These are phyloP conservation scores for Wickerhamiella qilinensis DNA, from an alignment of 805 yeast genomes.

Conservation along the genomic window DNA sequence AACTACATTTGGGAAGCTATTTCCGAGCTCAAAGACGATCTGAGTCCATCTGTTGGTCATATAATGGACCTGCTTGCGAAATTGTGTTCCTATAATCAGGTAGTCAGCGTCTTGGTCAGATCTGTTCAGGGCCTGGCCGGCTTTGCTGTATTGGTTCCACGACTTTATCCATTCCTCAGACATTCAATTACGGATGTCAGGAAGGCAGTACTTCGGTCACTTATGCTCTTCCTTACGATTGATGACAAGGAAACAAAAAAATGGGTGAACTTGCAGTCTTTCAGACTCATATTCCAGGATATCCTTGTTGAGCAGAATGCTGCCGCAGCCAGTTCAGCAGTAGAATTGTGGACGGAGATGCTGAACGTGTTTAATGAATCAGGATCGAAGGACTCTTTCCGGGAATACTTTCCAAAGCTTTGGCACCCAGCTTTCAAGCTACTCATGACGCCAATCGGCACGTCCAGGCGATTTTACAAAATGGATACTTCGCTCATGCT, in stretches of 20 bases:
- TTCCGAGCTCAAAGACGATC: slow-evolving; percentile 72
- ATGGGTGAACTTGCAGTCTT: slow-evolving; percentile 66
- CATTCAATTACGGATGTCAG: slow-evolving; percentile 89
- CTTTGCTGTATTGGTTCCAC: slow-evolving; percentile 68
- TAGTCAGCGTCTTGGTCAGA: slow-evolving; percentile 51
- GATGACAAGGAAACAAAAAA: slow-evolving; percentile 28
- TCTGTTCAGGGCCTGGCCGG: slow-evolving; percentile 41
- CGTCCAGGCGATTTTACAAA: slow-evolving; percentile 70
- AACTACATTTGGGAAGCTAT: slow-evolving; percentile 84
- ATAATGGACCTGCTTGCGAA: slow-evolving; percentile 88
- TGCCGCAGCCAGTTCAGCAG: slow-evolving; percentile 50
- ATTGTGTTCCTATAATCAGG: slow-evolving; percentile 67
- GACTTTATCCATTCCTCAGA: slow-evolving; percentile 79
- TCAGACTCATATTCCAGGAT: slow-evolving; percentile 73
- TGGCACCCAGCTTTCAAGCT: slow-evolving; percentile 38
- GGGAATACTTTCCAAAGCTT: slow-evolving; percentile 2
- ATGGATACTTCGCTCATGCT: slow-evolving; percentile 65
- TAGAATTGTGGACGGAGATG: slow-evolving; percentile 41
- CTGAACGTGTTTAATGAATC: slow-evolving; percentile 19
- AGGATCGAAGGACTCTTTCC: background rate
- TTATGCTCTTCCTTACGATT: slow-evolving; percentile 52
- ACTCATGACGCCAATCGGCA: slow-evolving; percentile 87
- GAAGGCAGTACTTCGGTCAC: slow-evolving; percentile 67
- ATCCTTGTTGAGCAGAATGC: slow-evolving; percentile 75
- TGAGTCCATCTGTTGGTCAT: slow-evolving; percentile 87